Evolutionary conservation across 371 early-diverging fungal species (phyloP), one percentile per base, ranked within the genome.

Genomic region (Syncephalastrum racemosum): DNA sequence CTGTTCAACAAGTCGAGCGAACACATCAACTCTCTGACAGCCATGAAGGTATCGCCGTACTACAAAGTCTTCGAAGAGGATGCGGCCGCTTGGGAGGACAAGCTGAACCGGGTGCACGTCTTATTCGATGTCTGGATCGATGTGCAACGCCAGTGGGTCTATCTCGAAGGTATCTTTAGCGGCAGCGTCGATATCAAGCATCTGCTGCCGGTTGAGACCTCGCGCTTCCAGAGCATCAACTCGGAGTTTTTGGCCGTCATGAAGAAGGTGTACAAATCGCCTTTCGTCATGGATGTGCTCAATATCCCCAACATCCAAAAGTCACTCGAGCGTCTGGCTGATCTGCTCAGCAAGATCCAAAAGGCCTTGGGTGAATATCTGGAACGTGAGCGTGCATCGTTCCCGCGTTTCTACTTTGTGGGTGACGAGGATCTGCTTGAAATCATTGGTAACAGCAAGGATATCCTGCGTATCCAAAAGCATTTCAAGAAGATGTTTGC

Each of bases 401-500:
- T 98, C 86, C 97, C 99, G 43, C 90, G 99, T 24, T 99, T 99
- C 85, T 99, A 99, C 81, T 99, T 99, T 86, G 96, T 99, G 46
- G 99, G 98, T 70, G 99, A 99, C 64, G 99, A 98, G 80, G 99
- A 98, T 75, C 66, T 99, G 75, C 86, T 99, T 20, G 98, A 99
- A 79, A 96, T 99, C 62, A 93, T 99, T 60, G 99, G 99, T 70
- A 98, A 98, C 75, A 89, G 93, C 70, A 96, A 96, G 75, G 98
- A 98, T 66, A 85, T 97, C 39, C 68, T 87, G 41, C 88, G 95
- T 46, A 93, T 98, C 62, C 97, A 98, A 68, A 97, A 97, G 62
- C 98, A 99, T 69, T 89, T 98, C 75, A 94, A 93, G 73, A 98
- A 98, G 78, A 96, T 99, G 97, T 99, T 99, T 88, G 95, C 98